These are phyloP conservation scores for Ophiostoma himal-ulmi DNA, from an alignment of 2,329 filamentous ascomycete genomes.

Conservation along the genomic window DNA sequence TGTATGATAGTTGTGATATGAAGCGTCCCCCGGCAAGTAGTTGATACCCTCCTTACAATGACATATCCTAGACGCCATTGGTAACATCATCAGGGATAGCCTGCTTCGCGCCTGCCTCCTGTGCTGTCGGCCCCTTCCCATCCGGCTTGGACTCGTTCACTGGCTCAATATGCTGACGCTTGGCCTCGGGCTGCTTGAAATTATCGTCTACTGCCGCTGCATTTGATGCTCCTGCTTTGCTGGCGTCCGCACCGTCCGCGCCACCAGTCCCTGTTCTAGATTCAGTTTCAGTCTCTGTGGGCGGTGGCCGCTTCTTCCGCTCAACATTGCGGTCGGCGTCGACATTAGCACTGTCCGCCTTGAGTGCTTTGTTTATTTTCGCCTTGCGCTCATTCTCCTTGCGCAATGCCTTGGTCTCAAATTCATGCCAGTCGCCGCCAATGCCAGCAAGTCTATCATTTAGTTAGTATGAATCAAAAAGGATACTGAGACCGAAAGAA, in stretches of 20 bases:
- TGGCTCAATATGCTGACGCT: neutral
- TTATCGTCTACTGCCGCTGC: neutral
- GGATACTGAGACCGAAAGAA: conserved; percentile 27
- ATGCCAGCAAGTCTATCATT: conserved; percentile 63
- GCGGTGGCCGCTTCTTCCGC: conserved; percentile 28
- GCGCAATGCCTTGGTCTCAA: conserved; percentile 89
- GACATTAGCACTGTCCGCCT: neutral
- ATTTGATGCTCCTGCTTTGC: neutral
- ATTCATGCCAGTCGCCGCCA: conserved; percentile 96
- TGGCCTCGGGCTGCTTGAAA: neutral
- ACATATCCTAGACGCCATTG: neutral
- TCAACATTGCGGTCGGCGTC: conserved; percentile 3
- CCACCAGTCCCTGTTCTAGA: too few relatives aligned
- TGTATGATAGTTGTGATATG: too few relatives aligned
- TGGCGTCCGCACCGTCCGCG: conserved; percentile 12
- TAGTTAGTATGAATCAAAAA: neutral
- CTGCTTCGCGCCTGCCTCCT: neutral
- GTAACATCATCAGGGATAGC: neutral
- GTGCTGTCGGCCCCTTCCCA: neutral
- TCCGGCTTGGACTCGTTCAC: neutral
- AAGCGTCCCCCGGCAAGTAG: neutral
- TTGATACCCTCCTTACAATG: neutral
- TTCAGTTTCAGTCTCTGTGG: conserved; percentile 7
- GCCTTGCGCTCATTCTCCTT: conserved; percentile 76
- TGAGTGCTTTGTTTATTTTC: conserved; percentile 38